These are phyloP conservation scores for Cyberlindnera misumaiensis DNA, from an alignment of 805 yeast species.

Conservation along the genomic window DNA sequence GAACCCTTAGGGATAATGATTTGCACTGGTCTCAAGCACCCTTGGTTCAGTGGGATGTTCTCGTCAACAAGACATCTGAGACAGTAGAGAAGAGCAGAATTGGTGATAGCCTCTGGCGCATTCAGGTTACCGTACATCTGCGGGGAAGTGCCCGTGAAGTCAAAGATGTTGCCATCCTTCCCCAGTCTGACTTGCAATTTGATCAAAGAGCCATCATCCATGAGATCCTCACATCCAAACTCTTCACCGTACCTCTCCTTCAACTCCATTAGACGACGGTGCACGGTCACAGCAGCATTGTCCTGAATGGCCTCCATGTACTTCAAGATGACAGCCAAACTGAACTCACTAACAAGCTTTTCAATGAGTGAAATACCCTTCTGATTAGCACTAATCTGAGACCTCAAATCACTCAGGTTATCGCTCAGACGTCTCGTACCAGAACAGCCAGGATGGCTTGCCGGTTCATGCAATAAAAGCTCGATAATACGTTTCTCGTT, in stretches of 20 bases:
- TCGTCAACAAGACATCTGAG: slow-evolving; percentile 77
- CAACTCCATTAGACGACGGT: slow-evolving; percentile 40
- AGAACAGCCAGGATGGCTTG: slow-evolving; percentile 76
- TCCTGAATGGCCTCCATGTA: slow-evolving; percentile 81
- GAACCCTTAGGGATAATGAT: slow-evolving; percentile 58
- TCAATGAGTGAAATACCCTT: slow-evolving; percentile 70
- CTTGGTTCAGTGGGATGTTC: slow-evolving; percentile 90
- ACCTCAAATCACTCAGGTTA: slow-evolving; percentile 76
- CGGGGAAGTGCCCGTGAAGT: slow-evolving; percentile 81
- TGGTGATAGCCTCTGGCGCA: slow-evolving; percentile 87
- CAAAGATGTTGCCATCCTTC: slow-evolving; percentile 55
- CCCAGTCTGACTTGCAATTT: slow-evolving; percentile 45
- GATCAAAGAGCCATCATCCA: slow-evolving; percentile 80
- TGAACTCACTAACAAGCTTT: slow-evolving; percentile 55
- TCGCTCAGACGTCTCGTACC: slow-evolving; percentile 84
- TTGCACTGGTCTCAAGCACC: slow-evolving; percentile 76
- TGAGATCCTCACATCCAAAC: slow-evolving; percentile 52
- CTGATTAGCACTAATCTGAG: slow-evolving; percentile 84
- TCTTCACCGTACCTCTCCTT: slow-evolving; percentile 33
- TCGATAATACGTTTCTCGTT: slow-evolving; percentile 64
- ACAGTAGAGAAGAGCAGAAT: slow-evolving; percentile 84
- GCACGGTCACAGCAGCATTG: slow-evolving; percentile 72
- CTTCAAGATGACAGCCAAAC: slow-evolving; percentile 48
- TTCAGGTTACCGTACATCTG: slow-evolving; percentile 86
- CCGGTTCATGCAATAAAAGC: slow-evolving; percentile 65